Evolutionary conservation across 129 eudicot genomes (phyloP), one percentile per base, ranked within the genome.

Genomic region (Lactuca sativa): DNA sequence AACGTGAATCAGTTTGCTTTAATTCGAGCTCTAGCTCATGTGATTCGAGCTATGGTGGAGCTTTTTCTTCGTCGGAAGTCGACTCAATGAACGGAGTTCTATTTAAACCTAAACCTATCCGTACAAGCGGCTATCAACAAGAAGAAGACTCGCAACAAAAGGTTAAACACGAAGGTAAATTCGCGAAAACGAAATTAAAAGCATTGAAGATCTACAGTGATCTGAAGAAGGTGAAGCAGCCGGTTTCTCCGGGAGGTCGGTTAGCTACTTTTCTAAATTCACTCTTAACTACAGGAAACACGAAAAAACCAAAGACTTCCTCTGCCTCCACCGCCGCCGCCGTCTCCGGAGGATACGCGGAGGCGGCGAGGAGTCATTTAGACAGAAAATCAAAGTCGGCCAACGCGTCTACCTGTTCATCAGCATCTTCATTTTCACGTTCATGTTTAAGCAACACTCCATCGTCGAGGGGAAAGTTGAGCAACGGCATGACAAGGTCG

Each of bases 131-230:
- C 41, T 4, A 36, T 49, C 74, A 72, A 48, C 76, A 72, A 10
- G 82, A 70, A 5, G 81, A 71, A 41, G 43, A 62, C 10, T 11
- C 62, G 9, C 63, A 69, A 16, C 56, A 58, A 30, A 70, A 79
- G 30, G 52, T 59, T 43, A 86, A 88, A 61, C 78, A 64, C 1
- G 89, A 82, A 75, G 82, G 84, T 37, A 83, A 87, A 51, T 86
- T 83, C 59, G 56, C 65, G 70, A 86, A 84, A 77, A 75, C 96
- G 53, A 82, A 84, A 38, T 79, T 80, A 1, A 74, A 80, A 56
- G 96, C 97, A 5, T 53, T 82, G 75, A 91, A 91, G 82, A 77
- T 88, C 64, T 86, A 88, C 76, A 75, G 92, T 43, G 90, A 91
- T 61, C 66, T 85, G 64, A 90, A 87, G 75, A 90, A 83, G 48